Evolutionary conservation across 2,329 filamentous ascomycete genomes (phyloP).

Genomic region (Aspergillus brasiliensis): DNA sequence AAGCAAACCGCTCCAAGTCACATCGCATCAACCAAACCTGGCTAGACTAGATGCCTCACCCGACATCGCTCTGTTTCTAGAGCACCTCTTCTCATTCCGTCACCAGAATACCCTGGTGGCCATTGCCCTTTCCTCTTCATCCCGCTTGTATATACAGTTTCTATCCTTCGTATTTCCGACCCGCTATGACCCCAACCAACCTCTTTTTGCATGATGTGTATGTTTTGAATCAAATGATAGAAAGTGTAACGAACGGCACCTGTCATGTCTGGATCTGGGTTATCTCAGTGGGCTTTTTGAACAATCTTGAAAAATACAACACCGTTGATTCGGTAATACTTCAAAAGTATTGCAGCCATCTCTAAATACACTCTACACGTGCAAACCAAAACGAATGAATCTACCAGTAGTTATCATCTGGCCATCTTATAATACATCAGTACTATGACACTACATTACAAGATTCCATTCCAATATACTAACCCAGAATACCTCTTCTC

Average conservation of each 20-base stretch:
- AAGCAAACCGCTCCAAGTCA: background rate
- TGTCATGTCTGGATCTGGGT: background rate
- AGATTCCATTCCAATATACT: too few species aligned
- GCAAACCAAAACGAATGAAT: too few species aligned
- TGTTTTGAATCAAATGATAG: background rate
- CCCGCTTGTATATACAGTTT: background rate
- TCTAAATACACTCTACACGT: too few species aligned
- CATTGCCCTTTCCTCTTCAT: background rate
- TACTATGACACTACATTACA: too few species aligned
- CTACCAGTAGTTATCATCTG: too few species aligned
- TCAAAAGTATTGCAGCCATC: too few species aligned
- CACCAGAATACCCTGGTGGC: background rate
- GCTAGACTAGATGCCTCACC: background rate
- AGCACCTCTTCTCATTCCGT: background rate
- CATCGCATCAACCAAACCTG: background rate
- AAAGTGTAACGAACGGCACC: background rate
- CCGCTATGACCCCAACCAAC: conserved; percentile 1
- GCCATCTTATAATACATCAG: too few species aligned
- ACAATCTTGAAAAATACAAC: background rate
- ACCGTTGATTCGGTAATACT: background rate
- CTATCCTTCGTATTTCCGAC: background rate
- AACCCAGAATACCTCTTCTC: too few species aligned
- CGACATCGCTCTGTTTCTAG: background rate
- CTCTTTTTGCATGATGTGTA: conserved; percentile 4
- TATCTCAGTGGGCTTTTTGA: background rate